phyloP scores from a whole-genome alignment of 2,329 filamentous ascomycete species.

The Aphanoascus verrucosus region DNA sequence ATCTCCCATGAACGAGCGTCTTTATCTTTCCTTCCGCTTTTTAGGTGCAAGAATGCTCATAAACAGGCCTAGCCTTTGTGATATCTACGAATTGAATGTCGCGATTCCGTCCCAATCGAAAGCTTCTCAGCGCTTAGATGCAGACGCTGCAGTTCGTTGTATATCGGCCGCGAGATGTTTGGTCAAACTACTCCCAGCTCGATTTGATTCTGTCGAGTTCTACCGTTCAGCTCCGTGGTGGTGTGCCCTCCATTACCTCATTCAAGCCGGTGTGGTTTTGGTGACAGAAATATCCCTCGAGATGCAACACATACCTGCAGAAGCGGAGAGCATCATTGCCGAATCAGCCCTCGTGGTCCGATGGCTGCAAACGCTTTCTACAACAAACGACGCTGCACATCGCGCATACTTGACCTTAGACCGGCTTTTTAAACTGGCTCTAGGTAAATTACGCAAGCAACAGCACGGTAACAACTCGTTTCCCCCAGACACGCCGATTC shows the following conservation, averaged over 20 bases:
- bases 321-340: constrained; percentile 20
- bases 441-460: constrained; percentile 10
- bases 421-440: constrained; percentile 13
- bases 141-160: constrained; percentile 24
- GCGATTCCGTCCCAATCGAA: constrained; percentile 24
- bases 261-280: constrained; percentile 30
- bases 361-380: constrained; percentile 26
- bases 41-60: constrained; percentile 29
- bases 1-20: constrained; percentile 10
- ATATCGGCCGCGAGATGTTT: constrained; percentile 27
- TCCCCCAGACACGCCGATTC: background rate
- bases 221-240: constrained; percentile 33
- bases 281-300: constrained; percentile 29
- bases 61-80: constrained; percentile 32
- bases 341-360: constrained; percentile 25
- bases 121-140: constrained; percentile 24
- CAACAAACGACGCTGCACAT: constrained; percentile 22
- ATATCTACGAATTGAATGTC: constrained; percentile 21
- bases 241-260: constrained; percentile 31
- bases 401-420: constrained; percentile 20
- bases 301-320: constrained; percentile 19
- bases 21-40: constrained; percentile 20
- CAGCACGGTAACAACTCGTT: background rate
- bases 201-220: constrained; percentile 19
- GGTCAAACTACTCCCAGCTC: constrained; percentile 25